Evolutionary conservation across 805 yeast genomes (phyloP).

Genomic region (Candida sonorensis): DNA sequence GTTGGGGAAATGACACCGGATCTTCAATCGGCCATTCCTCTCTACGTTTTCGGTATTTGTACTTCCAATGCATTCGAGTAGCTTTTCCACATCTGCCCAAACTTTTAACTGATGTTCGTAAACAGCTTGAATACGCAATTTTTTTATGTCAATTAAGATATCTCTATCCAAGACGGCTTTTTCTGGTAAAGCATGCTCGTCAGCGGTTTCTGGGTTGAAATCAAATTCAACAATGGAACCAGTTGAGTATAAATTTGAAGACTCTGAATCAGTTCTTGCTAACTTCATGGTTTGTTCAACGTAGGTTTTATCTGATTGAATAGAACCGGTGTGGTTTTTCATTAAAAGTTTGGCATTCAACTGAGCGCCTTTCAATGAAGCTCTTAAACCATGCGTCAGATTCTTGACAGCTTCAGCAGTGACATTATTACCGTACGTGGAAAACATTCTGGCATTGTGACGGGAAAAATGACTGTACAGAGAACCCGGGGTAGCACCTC

Average conservation of each 20-base stretch:
- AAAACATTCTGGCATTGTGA: constrained; percentile 32
- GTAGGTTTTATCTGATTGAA: constrained; percentile 19
- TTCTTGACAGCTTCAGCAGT: constrained; percentile 54
- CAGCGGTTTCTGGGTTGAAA: too few species aligned
- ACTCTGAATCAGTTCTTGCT: constrained; percentile 28
- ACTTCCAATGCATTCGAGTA: constrained; percentile 21
- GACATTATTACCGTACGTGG: constrained; percentile 29
- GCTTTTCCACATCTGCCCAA: constrained; percentile 13
- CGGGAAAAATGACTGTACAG: constrained; percentile 30
- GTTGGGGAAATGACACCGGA: constrained; percentile 60
- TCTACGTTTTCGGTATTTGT: constrained; percentile 48
- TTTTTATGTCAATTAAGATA: constrained; percentile 31
- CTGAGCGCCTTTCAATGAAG: constrained; percentile 29
- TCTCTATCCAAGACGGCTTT: constrained; percentile 38
- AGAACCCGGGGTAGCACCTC: constrained; percentile 22
- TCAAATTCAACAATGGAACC: constrained; percentile 57
- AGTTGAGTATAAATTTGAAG: constrained; percentile 14
- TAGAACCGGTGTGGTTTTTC: constrained; percentile 12
- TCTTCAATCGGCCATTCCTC: constrained; percentile 29
- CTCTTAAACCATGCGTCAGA: constrained; percentile 43
- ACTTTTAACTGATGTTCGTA: constrained; percentile 13
- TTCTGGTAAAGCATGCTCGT: constrained; percentile 18
- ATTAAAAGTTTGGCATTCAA: constrained; percentile 15
- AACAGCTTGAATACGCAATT: constrained; percentile 17
- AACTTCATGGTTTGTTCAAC: constrained; percentile 27